Base-by-base conservation (phyloP, 306 rosid species). In the Pyrus communis region DNA sequence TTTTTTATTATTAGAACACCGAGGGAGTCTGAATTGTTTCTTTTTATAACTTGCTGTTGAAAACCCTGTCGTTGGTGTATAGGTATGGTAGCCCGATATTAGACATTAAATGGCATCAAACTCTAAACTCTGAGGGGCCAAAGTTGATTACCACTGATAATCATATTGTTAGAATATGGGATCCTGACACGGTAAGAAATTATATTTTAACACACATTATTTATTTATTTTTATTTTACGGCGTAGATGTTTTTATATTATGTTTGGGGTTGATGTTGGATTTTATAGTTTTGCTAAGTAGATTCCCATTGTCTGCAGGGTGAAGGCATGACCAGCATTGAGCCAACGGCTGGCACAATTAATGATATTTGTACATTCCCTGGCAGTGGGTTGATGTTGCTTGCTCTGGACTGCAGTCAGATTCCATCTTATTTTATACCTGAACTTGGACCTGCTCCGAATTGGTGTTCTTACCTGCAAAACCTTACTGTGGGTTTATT, bases 381-480 rank as follows among this genome's bases (percentile, higher is more conserved):
- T 70, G 96, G 89, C 54, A 92, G 96, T 84, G 98, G 98, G 75
- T 84, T 95, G 85, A 89, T 95, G 79, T 74, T 95, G 54, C 85
- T 95, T 86, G 98, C 96, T 80, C 85, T 95, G 70, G 97, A 92
- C 83, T 65, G 89, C 80, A 80, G 93, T 82, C 95, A 90, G 85
- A 92, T 95, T 79, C 98, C 97, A 21, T 87, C 97, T 12, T 95
- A 89, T 85, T 92, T 95, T 82, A 74, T 95, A 60, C 98, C 98
- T 43, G 90, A 92, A 19, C 90, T 95, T 4, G 98, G 98, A 82
- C 96, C 98, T 80, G 98, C 97, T 79, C 98, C 97, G 13, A 95
- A 90, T 85, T 95, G 98, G 98, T 90, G 98, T 76, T 83, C 96
- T 79, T 83, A 85, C 66, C 86, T 95, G 46, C 96, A 95, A 82